Percentiles rank a stretch among this genome's conserved stretches.
Conservation (phyloP, 2,329 filamentous ascomycete genomes). For the Botryotinia globosa region DNA sequence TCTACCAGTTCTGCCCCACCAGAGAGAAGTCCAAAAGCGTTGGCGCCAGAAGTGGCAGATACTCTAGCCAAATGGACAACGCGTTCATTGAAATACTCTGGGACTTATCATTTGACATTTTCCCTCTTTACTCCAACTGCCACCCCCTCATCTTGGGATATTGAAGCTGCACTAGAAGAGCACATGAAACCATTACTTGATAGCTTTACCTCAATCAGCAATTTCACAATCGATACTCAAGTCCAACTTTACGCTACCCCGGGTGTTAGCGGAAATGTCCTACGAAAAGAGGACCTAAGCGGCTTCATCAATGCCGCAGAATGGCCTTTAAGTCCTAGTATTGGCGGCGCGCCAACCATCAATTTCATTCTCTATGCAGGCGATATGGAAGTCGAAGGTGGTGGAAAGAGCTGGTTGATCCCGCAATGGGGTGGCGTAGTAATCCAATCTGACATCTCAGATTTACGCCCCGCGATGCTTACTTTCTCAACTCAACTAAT, state of each 20-base stretch:
- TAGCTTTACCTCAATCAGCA: slow-evolving; percentile 78
- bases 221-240: slow-evolving; percentile 94
- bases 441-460: slow-evolving; percentile 56
- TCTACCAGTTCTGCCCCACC: slow-evolving; percentile 56
- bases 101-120: slow-evolving; percentile 93
- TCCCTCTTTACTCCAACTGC: slow-evolving; percentile 84
- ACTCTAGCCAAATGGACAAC: slow-evolving; percentile 69
- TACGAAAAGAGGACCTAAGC: slow-evolving; percentile 83
- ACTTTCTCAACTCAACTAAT: slow-evolving; percentile 90
- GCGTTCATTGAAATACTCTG: slow-evolving; percentile 83
- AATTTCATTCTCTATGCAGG: slow-evolving; percentile 93
- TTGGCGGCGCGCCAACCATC: slow-evolving; percentile 87
- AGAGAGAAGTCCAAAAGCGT: slow-evolving; percentile 46
- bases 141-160: slow-evolving; percentile 83
- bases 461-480: slow-evolving; percentile 75
- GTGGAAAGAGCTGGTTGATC: slow-evolving; percentile 75
- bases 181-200: slow-evolving; percentile 81
- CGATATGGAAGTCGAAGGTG: slow-evolving; percentile 48
- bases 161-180: slow-evolving; percentile 74
- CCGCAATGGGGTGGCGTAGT: slow-evolving; percentile 89
- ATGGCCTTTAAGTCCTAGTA: slow-evolving; percentile 93
- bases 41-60: slow-evolving; percentile 53
- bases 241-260: slow-evolving; percentile 87
- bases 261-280: slow-evolving; percentile 56
- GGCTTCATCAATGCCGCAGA: slow-evolving; percentile 97